Conservation (phyloP, 768 basidiomycete species). For the Boletus fagicola region DNA sequence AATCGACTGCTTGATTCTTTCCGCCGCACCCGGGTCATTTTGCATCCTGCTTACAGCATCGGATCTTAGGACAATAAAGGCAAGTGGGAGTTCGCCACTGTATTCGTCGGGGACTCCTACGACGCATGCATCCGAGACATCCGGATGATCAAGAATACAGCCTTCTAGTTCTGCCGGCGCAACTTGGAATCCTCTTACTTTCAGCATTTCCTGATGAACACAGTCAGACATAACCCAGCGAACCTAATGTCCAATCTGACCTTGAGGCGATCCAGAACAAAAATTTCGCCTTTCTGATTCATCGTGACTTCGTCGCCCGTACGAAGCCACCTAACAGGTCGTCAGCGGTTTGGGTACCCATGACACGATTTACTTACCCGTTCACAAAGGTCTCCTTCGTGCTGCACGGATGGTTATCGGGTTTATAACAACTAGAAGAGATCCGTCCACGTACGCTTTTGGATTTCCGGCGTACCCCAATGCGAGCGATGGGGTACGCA, state of each 20-base stretch:
- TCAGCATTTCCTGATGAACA: slow-evolving; percentile 59
- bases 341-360: not conserved
- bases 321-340: slow-evolving; percentile 51
- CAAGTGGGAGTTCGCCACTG: slow-evolving; percentile 71
- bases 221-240: not conserved
- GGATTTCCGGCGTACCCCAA: slow-evolving; percentile 57
- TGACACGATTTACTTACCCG: slow-evolving; percentile 26
- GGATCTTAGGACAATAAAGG: slow-evolving; percentile 57
- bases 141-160: slow-evolving; percentile 57
- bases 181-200: slow-evolving; percentile 58
- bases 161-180: slow-evolving; percentile 69
- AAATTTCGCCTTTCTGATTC: slow-evolving; percentile 59
- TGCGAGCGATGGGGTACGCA: slow-evolving; percentile 60
- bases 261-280: slow-evolving; percentile 73
- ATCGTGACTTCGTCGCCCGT: slow-evolving; percentile 72
- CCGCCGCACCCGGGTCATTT: slow-evolving; percentile 32
- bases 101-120: slow-evolving; percentile 72
- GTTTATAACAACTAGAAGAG: not conserved
- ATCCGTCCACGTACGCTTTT: slow-evolving; percentile 47
- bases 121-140: slow-evolving; percentile 61
- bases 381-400: slow-evolving; percentile 63
- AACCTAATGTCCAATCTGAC: slow-evolving; percentile 30
- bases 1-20: slow-evolving; percentile 41
- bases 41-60: slow-evolving; percentile 38
- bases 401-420: slow-evolving; percentile 34